phyloP scores from a whole-genome alignment of 352 stramenopile species.

The Phytopythium delawarense region DNA sequence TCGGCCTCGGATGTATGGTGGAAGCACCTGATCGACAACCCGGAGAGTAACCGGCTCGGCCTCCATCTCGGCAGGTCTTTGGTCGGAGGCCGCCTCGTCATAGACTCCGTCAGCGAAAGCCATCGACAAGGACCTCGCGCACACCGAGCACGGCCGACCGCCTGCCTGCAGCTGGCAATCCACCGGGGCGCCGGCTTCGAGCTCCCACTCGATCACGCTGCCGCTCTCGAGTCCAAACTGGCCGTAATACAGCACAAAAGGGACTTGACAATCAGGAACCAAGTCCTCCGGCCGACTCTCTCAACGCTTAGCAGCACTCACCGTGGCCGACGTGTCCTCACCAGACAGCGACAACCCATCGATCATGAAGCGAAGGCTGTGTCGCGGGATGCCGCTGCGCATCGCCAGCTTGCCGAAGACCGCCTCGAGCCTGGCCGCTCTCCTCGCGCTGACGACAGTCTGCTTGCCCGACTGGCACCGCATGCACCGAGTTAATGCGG shows the following conservation, averaged over 20 bases:
- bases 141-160: neutral
- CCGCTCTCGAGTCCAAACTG: neutral
- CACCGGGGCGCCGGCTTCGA: neutral
- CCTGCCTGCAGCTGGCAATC: neutral
- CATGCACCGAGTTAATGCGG: no score
- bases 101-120: neutral
- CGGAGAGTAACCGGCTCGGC: neutral
- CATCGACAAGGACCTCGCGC: neutral
- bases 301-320: neutral
- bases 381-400: neutral
- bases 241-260: neutral
- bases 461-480: neutral
- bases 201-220: neutral
- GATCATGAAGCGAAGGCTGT: neutral
- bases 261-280: no score
- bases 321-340: neutral
- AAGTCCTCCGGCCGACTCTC: no score
- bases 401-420: neutral
- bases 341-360: neutral
- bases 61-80: neutral
- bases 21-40: neutral
- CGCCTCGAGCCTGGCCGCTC: neutral
- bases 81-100: neutral
- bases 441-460: neutral
- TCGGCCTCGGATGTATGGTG: neutral